Base-by-base conservation (phyloP, 176 grass and related monocot species). In the Bothriochloa decipiens region DNA sequence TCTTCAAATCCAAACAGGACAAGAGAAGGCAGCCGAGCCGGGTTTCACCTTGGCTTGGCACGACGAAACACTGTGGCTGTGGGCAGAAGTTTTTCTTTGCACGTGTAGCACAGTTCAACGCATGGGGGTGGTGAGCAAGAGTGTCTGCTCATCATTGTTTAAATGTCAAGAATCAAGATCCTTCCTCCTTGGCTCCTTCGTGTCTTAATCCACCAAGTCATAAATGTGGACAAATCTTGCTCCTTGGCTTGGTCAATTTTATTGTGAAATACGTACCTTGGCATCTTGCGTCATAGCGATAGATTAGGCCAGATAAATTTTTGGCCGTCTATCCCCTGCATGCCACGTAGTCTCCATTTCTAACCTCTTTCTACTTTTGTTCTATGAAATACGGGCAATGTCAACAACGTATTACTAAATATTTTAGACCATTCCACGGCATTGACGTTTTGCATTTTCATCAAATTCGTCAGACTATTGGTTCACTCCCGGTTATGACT, bases 141-240 rank as follows among this genome's bases (percentile, higher is more conserved):
- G 40, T 32, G 14, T 65, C 8, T 79, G 18, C 16, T 67, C 17
- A 33, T 5, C 40, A 35, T 67, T 20, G 63, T 10, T 68, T 29
- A 20, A 61, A 32, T 32, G 39, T 77, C 63, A 22, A 68, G 78
- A 35, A 25, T 77, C 63, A 22, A 68, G 78, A 35, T 81, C 28
- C 43, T 68, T 52, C 26, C 63, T 67, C 78, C 64, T 25, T 52
- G 28, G 42, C 42, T 67, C 41, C 25, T 49, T 80, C 3, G 15
- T 67, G 77, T 80, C 77, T 49, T 12, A 49, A 67, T 80, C 77
- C 62, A 20, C 16, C 9, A 29, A 66, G 61, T 80, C 77, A 32
- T 32, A 80, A 80, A 32, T 47, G 27, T 49, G 26, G 41, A 80
- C 41, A 49, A 67, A 80, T 35, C 77, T 12, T 65, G 76, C 5